A percentile compares a stretch with the other conserved stretches of the same genome.
These are phyloP conservation scores for Balamuthia mandrillaris DNA, from an alignment of 208 protist genomes.

Conservation along the genomic window DNA sequence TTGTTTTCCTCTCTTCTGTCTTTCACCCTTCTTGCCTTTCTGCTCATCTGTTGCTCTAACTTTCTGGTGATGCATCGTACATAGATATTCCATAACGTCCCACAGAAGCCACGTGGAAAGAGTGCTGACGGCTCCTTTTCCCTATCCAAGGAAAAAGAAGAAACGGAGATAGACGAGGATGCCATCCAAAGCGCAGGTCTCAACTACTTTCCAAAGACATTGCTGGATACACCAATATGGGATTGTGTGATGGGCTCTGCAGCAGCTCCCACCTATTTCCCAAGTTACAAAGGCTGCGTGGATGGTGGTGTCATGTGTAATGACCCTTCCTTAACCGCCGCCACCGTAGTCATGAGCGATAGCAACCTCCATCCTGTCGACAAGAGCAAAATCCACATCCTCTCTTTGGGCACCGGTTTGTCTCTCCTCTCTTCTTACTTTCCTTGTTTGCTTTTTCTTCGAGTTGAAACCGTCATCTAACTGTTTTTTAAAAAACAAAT, in stretches of 20 bases:
- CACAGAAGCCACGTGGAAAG: too few species aligned
- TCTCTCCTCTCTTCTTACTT: neutral
- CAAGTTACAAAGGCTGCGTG: conserved; percentile 4
- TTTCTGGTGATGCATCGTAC: too few species aligned
- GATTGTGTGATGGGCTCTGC: conserved; percentile 29
- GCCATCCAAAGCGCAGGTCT: too few species aligned
- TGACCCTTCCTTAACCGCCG: conserved; percentile 7
- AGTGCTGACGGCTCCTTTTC: too few species aligned
- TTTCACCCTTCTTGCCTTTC: too few species aligned
- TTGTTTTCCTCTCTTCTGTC: too few species aligned
- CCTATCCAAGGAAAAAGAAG: too few species aligned
- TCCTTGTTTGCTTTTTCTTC: neutral
- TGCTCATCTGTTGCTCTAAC: too few species aligned
- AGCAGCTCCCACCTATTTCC: conserved; percentile 23
- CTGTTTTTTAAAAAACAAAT: neutral
- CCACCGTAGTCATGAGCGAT: conserved; percentile 18
- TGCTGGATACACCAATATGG: neutral
- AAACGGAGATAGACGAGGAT: too few species aligned
- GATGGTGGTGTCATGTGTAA: conserved; percentile 30
- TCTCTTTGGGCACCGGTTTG: conserved; percentile 14
- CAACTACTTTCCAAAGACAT: too few species aligned
- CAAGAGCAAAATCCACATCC: conserved; percentile 11
- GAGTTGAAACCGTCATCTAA: neutral
- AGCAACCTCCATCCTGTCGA: neutral
- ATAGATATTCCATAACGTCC: too few species aligned